phyloP scores from a whole-genome alignment of 73 alveolate species.

The Stentor roeselii region DNA sequence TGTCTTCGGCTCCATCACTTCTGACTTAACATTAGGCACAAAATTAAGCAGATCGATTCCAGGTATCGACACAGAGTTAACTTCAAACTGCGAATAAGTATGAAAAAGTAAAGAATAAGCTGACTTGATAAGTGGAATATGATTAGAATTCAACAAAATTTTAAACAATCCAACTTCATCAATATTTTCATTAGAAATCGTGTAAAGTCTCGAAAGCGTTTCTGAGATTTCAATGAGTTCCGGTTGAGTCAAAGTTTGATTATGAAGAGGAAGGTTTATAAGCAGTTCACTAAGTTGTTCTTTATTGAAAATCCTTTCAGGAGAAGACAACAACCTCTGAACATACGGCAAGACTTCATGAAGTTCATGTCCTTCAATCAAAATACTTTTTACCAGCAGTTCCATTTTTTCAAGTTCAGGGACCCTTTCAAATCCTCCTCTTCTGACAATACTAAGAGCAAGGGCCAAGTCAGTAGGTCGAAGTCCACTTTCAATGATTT shows the following conservation, averaged over 20 bases:
- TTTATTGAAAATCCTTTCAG: neutral
- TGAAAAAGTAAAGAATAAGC: neutral
- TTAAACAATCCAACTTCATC: neutral
- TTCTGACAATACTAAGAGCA: neutral
- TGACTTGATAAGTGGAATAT: neutral
- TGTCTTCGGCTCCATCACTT: neutral
- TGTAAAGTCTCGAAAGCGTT: neutral
- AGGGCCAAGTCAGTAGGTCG: neutral
- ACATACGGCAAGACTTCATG: neutral
- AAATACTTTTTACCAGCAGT: neutral
- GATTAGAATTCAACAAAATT: no score
- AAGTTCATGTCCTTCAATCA: neutral
- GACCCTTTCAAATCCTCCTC: neutral
- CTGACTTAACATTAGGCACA: neutral
- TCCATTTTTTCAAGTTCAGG: neutral
- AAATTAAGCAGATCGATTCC: neutral
- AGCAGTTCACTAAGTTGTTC: neutral
- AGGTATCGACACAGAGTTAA: neutral
- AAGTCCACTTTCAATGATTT: neutral
- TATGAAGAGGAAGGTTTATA: neutral
- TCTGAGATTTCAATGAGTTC: neutral
- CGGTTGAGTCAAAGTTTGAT: neutral
- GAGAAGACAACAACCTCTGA: neutral
- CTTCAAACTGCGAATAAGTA: neutral
- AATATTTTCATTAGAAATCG: neutral